These are phyloP conservation scores for Ceratocystis alfenasii DNA, from an alignment of 2,329 filamentous ascomycete species.

Conservation along the genomic window DNA sequence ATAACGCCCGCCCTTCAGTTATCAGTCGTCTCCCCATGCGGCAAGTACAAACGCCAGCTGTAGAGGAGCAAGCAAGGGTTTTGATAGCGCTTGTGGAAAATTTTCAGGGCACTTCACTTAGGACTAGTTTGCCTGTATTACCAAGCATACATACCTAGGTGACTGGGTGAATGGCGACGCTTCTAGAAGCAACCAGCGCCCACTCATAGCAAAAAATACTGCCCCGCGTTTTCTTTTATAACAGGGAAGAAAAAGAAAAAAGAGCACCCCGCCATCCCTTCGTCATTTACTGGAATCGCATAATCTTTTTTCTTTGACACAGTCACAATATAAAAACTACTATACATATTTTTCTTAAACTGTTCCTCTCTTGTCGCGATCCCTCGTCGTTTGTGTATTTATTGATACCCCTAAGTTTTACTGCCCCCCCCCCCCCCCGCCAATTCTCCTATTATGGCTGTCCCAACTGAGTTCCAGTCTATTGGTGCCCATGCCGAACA, in stretches of 20 bases:
- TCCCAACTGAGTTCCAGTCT: conserved; percentile 45
- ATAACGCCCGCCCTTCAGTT: not conserved
- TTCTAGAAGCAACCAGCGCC: conserved; percentile 4
- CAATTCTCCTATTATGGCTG: conserved; percentile 28
- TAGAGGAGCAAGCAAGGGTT: not conserved
- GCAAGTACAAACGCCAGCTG: not conserved
- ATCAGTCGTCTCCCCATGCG: not conserved
- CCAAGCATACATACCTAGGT: not conserved
- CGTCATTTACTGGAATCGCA: conserved; percentile 24
- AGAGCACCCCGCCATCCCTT: conserved; percentile 21
- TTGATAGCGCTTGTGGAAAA: conserved; percentile 7
- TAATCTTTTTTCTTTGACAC: conserved; percentile 10
- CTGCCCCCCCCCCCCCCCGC: conserved; percentile 28
- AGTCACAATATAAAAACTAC: not conserved
- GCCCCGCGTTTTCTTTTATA: conserved; percentile 19
- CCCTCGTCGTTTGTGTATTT: conserved; percentile 9
- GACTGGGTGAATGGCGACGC: not conserved
- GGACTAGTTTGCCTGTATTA: not conserved
- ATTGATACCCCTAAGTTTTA: conserved; percentile 30
- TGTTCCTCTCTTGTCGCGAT: not conserved
- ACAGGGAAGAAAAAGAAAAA: not conserved
- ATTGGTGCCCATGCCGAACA: conserved; percentile 51
- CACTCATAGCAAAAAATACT: not conserved
- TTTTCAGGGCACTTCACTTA: conserved; percentile 17
- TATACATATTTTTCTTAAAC: not conserved